These are phyloP conservation scores for Tetracladium marchalianum DNA, from an alignment of 495 filamentous ascomycete genomes.

Conservation along the genomic window DNA sequence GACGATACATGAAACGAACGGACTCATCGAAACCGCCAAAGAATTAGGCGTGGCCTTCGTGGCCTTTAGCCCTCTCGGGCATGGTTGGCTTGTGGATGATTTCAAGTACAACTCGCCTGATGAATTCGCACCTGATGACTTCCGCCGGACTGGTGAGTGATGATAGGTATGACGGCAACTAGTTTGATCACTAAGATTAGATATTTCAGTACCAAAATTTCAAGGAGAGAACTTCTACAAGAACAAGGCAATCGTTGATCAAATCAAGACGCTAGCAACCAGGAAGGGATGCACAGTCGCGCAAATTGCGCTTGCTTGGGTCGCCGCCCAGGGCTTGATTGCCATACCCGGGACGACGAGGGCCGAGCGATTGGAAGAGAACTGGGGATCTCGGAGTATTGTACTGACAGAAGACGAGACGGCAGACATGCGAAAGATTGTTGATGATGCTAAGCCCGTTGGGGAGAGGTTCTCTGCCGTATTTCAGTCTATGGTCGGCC, in stretches of 20 bases:
- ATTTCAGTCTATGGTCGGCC: conserved; percentile 31
- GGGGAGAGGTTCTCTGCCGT: conserved; percentile 25
- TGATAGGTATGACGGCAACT: not conserved
- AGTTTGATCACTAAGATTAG: not conserved
- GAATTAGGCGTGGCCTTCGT: conserved; percentile 61
- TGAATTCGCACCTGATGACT: conserved; percentile 4
- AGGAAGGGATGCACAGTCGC: conserved; percentile 48
- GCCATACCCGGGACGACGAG: conserved; percentile 67
- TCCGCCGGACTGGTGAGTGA: conserved; percentile 13
- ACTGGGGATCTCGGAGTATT: conserved; percentile 31
- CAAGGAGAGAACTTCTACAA: conserved; percentile 55
- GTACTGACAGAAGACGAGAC: conserved; percentile 27
- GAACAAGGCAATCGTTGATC: conserved; percentile 57
- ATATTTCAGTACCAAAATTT: conserved; percentile 34
- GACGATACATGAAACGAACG: conserved; percentile 55
- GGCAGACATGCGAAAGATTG: conserved; percentile 27
- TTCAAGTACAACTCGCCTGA: conserved; percentile 23
- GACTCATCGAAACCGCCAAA: conserved; percentile 59
- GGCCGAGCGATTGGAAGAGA: conserved; percentile 36
- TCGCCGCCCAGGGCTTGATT: conserved; percentile 39
- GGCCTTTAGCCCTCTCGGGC: conserved; percentile 32
- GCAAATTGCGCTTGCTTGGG: conserved; percentile 72
- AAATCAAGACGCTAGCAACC: conserved; percentile 36
- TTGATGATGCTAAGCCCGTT: conserved; percentile 31
- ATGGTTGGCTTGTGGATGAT: conserved; percentile 14